A percentile compares a stretch with the other conserved stretches of the same genome.
Evolutionary conservation across 345 rosid genomes (phyloP).

Genomic region (Ricinus communis): DNA sequence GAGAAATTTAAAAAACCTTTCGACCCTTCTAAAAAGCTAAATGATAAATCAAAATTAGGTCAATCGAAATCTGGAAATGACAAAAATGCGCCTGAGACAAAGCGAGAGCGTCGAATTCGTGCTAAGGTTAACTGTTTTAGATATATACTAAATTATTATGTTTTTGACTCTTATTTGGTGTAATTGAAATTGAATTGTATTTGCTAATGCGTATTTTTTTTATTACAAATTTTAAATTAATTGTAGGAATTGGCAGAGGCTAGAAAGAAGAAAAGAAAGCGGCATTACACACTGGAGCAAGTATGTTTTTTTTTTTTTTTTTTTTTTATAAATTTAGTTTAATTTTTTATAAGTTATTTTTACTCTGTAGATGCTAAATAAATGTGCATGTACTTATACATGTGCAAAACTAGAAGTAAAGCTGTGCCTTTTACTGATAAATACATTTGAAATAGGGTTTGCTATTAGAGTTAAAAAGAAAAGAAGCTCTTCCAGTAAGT

Average conservation of each 20-base stretch:
- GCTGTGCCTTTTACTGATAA: background rate
- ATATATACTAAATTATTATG: background rate
- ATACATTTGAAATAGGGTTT: background rate
- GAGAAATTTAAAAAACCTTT: conserved; percentile 26
- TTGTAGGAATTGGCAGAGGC: conserved; percentile 69
- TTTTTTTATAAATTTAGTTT: background rate
- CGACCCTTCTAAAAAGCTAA: conserved; percentile 12
- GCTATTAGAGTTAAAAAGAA: too few species aligned
- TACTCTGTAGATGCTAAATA: too few species aligned
- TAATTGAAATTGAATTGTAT: background rate
- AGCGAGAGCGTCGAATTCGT: conserved; percentile 46
- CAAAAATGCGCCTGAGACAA: conserved; percentile 24
- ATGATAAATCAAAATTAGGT: background rate
- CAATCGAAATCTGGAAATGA: conserved; percentile 21
- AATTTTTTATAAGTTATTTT: too few species aligned
- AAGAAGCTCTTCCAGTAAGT: background rate
- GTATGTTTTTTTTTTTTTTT: conserved; percentile 33
- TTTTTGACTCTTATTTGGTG: background rate
- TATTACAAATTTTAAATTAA: conserved; percentile 1
- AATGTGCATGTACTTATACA: too few species aligned
- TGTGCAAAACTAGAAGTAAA: too few species aligned
- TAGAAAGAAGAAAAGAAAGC: conserved; percentile 87
- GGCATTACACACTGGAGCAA: conserved; percentile 74
- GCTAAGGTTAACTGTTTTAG: conserved; percentile 44
- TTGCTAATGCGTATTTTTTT: background rate